Evolutionary conservation across 148 eudicot genomes (phyloP), one percentile per base, ranked within the genome.

Genomic region (Polygonum aviculare): DNA sequence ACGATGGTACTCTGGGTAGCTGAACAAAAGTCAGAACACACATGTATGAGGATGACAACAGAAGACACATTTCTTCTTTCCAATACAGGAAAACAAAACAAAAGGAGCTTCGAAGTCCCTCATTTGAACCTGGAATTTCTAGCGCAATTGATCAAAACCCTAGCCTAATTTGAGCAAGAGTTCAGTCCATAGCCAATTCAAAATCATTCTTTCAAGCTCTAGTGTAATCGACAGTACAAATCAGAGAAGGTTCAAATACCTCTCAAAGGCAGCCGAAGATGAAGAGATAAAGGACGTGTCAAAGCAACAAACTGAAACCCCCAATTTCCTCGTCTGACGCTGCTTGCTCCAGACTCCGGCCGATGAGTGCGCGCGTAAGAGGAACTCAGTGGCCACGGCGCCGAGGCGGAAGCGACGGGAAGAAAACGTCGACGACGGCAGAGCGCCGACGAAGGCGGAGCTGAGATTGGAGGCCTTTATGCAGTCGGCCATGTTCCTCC

Each of bases 1-100:
- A 57, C 96, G 91, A 70, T 77, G 80, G 79, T 92, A 92, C 73
- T 79, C 80, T 41, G 85, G 72, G 21, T 67, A 67, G 44, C 72
- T 67, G 44, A 67, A 67, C 45, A 16, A 72, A 72, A 19, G 33
- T 6, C 52, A 44, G 74, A 72, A 15, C 15, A 65, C 35, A 65
- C 14, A 12, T 4, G 31, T 72, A 5, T 72, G 31, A 19, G 52
- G 52, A 11, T 41, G 36, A 40, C 51, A 44, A 18, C 15, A 63
- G 38, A 8, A 63, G 31, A 26, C 1, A 26, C 31, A 26, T 26
- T 15, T 16, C 35, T 19, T 8, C 31, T 59, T 59, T 59, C 22
- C 65, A 8, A 50, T 51, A 51, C 18, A 59, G 65, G 65, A 19
- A 51, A 14, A 16, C 57, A 51, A 51, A 14, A 15, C 3, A 51